Base-by-base conservation (phyloP, 805 yeast species). In the Schwanniomyces pseudopolymorphus region DNA sequence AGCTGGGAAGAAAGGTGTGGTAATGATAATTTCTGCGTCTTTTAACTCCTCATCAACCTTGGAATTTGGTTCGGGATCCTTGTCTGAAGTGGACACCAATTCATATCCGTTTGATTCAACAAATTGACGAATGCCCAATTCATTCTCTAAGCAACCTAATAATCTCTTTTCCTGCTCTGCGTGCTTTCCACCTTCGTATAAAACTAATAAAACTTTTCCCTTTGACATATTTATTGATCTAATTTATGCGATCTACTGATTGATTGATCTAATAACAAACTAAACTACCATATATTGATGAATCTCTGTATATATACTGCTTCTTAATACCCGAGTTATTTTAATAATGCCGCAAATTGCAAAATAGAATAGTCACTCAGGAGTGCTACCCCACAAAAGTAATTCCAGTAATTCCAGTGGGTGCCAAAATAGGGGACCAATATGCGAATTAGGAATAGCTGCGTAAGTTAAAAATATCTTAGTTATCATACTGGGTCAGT, bases 1-100 rank as follows among this genome's bases (percentile, higher is more conserved):
- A 31, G 84, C 92, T 4, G 95, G 94, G 67, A 79, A 88, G 78
- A 87, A 87, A 3, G 95, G 94, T 10, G 92, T 86, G 35, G 91
- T 81, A 66, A 87, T 86, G 58, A 87, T 78, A 43, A 87, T 75
- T 55, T 87, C 94, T 4, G 91, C 87, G 50, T 83, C 89, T 40
- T 74, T 78, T 60, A 87, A 77, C 52, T 85, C 74, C 58, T 77
- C 71, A 64, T 87, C 94, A 40, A 87, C 77, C 31, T 61, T 75
- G 2, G 85, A 77, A 54, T 65, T 54, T 35, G 73, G 74, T 40
- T 85, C 85, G 1, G 72, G 71, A 46, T 86, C 95, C 64, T 87
- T 87, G 64, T 80, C 83, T 39, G 80, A 61, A 40, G 94, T 87
- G 38, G 85, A 71, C 22, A 83, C 77, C 52, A 85, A 68, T 39